Conservation (phyloP, 805 yeast genomes). For the Ogataea salicorniae region DNA sequence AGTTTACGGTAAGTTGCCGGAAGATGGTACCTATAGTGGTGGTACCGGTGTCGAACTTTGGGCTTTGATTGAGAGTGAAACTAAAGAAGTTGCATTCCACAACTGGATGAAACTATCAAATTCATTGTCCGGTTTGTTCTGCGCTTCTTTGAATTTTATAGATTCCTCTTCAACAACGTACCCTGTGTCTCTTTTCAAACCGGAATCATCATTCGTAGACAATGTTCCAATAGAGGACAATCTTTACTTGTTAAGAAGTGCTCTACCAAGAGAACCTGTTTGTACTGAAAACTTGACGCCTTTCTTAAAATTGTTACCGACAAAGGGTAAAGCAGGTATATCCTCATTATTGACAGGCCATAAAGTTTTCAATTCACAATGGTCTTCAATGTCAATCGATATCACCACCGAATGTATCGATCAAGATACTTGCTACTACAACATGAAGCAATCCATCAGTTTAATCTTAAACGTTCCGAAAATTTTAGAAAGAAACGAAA, state of each 20-base stretch:
- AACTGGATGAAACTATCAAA: conserved; percentile 73
- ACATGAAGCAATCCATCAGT: conserved; percentile 62
- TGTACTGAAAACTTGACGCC: conserved; percentile 98
- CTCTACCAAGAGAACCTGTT: conserved; percentile 90
- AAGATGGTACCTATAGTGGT: conserved; percentile 67
- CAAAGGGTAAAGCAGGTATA: conserved; percentile 87
- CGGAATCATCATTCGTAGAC: conserved; percentile 16
- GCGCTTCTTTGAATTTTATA: conserved; percentile 90
- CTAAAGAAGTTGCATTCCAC: conserved; percentile 47
- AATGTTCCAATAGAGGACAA: conserved; percentile 32
- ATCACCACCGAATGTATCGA: conserved; percentile 50
- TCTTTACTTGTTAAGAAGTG: conserved; percentile 66
- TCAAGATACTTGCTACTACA: conserved; percentile 38
- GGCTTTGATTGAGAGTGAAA: conserved; percentile 71
- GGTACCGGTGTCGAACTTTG: conserved; percentile 95
- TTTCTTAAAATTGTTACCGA: conserved; percentile 80
- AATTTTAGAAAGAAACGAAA: conserved; percentile 53
- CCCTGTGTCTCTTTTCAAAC: conserved; percentile 42
- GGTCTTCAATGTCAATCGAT: conserved; percentile 94
- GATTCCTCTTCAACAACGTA: conserved; percentile 73
- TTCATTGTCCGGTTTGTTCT: conserved; percentile 82
- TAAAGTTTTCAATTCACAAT: conserved; percentile 79
- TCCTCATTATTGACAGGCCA: conserved; percentile 86
- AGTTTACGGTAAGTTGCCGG: conserved; percentile 79
- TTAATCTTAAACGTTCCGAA: conserved; percentile 68